Evolutionary conservation across 2,329 filamentous ascomycete genomes (phyloP).

Genomic region (Calonectria leucothoes): DNA sequence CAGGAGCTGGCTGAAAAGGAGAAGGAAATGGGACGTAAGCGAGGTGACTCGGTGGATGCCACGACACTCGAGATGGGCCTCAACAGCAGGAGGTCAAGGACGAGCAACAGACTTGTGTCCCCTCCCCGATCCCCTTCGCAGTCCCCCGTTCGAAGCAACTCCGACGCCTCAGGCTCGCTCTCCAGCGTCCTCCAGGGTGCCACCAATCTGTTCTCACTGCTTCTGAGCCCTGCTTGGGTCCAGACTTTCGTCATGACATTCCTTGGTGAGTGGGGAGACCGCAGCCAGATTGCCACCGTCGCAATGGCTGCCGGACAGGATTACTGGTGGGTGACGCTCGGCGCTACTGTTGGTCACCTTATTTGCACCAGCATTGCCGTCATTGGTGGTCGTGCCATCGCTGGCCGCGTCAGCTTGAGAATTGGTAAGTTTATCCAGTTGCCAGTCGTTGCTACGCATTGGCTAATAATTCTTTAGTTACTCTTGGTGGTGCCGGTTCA

Average conservation of each 20-base stretch:
- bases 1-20: constrained; percentile 94
- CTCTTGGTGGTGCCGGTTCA: constrained; percentile 88
- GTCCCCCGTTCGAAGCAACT: constrained; percentile 74
- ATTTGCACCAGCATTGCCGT: constrained; percentile 94
- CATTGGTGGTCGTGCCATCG: constrained; percentile 90
- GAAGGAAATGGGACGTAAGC: constrained; percentile 74
- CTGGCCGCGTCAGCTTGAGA: constrained; percentile 92
- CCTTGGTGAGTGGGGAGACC: constrained; percentile 96
- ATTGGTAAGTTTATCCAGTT: constrained; percentile 76
- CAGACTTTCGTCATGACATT: constrained; percentile 99
- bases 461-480: constrained; percentile 69
- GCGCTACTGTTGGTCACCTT: constrained; percentile 86
- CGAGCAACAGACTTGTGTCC: constrained; percentile 81
- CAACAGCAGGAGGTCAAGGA: constrained; percentile 75
- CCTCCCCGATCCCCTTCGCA: constrained; percentile 83
- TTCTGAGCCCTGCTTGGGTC: constrained; percentile 96
- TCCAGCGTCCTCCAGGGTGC: constrained; percentile 70
- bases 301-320: constrained; percentile 98
- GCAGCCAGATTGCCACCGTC: constrained; percentile 97
- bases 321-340: constrained; percentile 98
- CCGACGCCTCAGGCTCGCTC: constrained; percentile 54
- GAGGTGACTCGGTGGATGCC: constrained; percentile 74
- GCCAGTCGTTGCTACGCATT: neutral
- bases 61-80: constrained; percentile 86
- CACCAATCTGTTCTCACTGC: constrained; percentile 85